A percentile compares a stretch with the other conserved stretches of the same genome.
Conservation (phyloP, 208 protist genomes). For the Acanthamoeba healyi region DNA sequence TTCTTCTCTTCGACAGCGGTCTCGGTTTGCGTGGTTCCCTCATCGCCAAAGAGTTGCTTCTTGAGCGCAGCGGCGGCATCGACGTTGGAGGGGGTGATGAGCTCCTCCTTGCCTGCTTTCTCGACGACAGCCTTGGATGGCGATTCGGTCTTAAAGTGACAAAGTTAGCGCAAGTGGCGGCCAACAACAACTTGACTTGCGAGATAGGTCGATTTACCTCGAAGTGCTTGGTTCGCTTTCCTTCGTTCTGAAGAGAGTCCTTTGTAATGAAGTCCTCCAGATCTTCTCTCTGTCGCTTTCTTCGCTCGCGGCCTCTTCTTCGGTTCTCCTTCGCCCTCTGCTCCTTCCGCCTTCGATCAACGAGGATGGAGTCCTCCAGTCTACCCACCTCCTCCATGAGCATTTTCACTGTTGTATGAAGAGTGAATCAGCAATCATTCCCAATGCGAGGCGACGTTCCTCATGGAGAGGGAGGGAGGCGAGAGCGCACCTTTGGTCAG, state of each 20-base stretch:
- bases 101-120: not conserved
- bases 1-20: no score
- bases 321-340: slow-evolving; percentile 22
- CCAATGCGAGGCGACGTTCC: no score
- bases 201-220: no score
- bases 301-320: slow-evolving; percentile 71
- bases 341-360: not conserved
- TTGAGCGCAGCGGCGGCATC: not conserved
- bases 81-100: not conserved
- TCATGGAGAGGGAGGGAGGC: not conserved
- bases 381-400: slow-evolving; percentile 75
- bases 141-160: not conserved
- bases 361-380: slow-evolving; percentile 88
- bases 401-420: not conserved
- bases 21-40: no score
- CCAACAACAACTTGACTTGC: no score
- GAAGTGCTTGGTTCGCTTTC: not conserved
- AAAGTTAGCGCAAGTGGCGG: no score
- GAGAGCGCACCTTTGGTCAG: slow-evolving; percentile 32
- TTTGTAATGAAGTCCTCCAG: not conserved
- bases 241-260: slow-evolving; percentile 49
- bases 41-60: not conserved
- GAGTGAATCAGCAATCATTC: not conserved
- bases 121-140: not conserved
- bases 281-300: slow-evolving; percentile 73